Conservation (phyloP, 495 filamentous ascomycete genomes). For the Glarea lozoyensis region DNA sequence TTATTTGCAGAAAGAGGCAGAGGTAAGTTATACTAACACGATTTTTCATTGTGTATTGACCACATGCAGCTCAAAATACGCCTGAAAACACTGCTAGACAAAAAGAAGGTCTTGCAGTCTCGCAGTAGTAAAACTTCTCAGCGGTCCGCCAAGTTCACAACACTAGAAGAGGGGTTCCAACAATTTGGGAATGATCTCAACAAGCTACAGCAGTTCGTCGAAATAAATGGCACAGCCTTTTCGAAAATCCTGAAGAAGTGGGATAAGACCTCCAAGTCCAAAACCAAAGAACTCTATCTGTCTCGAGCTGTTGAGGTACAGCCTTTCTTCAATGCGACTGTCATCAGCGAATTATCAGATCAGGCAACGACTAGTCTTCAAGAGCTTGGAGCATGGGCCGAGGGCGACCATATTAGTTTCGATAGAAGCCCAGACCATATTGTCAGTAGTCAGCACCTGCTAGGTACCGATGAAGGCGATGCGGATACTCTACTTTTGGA, state of each 20-base stretch:
- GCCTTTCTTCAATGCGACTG: constrained; percentile 92
- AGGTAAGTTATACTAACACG: constrained; percentile 47
- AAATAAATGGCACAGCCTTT: constrained; percentile 93
- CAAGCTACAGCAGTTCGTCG: constrained; percentile 97
- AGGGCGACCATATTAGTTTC: constrained; percentile 83
- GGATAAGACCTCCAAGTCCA: constrained; percentile 99
- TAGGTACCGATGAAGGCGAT: constrained; percentile 73
- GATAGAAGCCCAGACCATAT: constrained; percentile 57
- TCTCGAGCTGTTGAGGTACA: constrained; percentile 95
- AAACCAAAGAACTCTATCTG: constrained; percentile 94
- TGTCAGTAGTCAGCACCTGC: constrained; percentile 50
- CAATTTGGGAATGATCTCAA: constrained; percentile 94
- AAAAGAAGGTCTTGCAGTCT: constrained; percentile 81
- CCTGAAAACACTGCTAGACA: constrained; percentile 83
- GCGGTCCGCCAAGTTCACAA: constrained; percentile 82
- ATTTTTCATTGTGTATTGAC: not conserved
- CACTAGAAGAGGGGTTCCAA: constrained; percentile 90
- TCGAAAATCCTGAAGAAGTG: constrained; percentile 99
- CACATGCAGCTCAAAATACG: constrained; percentile 72
- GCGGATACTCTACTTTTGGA: constrained; percentile 82
- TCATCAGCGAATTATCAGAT: constrained; percentile 93
- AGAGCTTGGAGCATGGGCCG: constrained; percentile 91
- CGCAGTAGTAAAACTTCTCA: constrained; percentile 66
- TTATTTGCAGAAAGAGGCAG: constrained; percentile 95
- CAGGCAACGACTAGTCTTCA: constrained; percentile 88